These are phyloP conservation scores for Tetrahymena elliotti DNA, from an alignment of 73 alveolate species.

Conservation along the genomic window DNA sequence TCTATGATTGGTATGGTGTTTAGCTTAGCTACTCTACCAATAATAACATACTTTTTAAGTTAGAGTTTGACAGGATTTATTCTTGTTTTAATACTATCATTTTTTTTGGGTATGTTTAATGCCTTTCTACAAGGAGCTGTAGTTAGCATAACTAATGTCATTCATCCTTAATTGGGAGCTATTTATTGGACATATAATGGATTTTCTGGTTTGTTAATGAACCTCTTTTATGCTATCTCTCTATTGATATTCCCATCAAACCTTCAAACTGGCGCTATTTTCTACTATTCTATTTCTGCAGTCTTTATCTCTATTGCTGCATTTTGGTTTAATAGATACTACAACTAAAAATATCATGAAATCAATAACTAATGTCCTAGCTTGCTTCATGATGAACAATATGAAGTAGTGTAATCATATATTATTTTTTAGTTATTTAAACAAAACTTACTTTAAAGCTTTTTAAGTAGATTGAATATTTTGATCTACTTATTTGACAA, in stretches of 20 bases:
- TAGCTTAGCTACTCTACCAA: not conserved
- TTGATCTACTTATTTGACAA: too few relatives aligned
- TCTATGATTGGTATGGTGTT: not conserved
- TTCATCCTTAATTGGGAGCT: not conserved
- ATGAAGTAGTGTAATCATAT: not conserved
- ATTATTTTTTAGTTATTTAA: not conserved
- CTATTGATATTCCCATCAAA: not conserved
- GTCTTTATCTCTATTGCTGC: not conserved
- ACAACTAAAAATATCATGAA: not conserved
- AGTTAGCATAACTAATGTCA: not conserved
- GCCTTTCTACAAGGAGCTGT: not conserved
- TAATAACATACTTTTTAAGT: not conserved
- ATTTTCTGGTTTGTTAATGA: not conserved
- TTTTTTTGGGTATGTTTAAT: not conserved
- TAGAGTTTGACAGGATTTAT: not conserved
- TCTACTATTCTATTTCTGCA: not conserved
- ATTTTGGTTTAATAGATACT: not conserved
- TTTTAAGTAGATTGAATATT: too few relatives aligned
- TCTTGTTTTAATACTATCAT: not conserved
- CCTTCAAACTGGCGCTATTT: not conserved
- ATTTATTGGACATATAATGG: not conserved
- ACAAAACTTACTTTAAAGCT: too few relatives aligned
- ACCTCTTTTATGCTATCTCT: not conserved
- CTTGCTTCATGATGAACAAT: not conserved
- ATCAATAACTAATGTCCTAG: not conserved